phyloP scores from a whole-genome alignment of 257 asterid species.

The Primulina tabacum region DNA sequence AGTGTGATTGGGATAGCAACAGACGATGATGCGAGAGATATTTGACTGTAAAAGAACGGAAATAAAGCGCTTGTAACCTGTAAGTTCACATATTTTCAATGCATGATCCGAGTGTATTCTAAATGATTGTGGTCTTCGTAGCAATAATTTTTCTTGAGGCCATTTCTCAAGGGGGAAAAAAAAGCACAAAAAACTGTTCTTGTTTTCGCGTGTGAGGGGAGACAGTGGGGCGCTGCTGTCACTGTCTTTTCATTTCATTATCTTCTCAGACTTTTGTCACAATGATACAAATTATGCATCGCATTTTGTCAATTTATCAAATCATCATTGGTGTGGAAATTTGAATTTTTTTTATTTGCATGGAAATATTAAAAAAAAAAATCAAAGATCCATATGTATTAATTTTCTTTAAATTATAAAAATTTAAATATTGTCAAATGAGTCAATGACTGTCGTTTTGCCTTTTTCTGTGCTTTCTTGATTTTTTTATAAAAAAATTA shows the following conservation, averaged over 20 bases:
- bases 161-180: background rate
- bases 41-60: background rate
- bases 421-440: no score
- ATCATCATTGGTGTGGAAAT: slow-evolving; percentile 20
- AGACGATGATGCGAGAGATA: background rate
- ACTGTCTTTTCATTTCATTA: slow-evolving; percentile 35
- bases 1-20: no score
- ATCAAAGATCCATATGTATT: no score
- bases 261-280: slow-evolving; percentile 33
- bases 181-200: background rate
- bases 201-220: no score
- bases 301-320: slow-evolving; percentile 32
- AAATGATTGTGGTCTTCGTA: no score
- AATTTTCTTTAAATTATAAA: no score
- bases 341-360: no score
- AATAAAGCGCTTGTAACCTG: no score
- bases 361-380: no score
- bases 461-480: no score
- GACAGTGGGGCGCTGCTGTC: slow-evolving; percentile 27
- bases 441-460: no score
- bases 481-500: no score
- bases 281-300: slow-evolving; percentile 20
- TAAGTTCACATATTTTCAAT: background rate
- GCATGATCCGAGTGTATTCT: background rate
- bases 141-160: background rate